Evolutionary conservation across 345 rosid species (phyloP).

Genomic region (Eutrema japonicum): DNA sequence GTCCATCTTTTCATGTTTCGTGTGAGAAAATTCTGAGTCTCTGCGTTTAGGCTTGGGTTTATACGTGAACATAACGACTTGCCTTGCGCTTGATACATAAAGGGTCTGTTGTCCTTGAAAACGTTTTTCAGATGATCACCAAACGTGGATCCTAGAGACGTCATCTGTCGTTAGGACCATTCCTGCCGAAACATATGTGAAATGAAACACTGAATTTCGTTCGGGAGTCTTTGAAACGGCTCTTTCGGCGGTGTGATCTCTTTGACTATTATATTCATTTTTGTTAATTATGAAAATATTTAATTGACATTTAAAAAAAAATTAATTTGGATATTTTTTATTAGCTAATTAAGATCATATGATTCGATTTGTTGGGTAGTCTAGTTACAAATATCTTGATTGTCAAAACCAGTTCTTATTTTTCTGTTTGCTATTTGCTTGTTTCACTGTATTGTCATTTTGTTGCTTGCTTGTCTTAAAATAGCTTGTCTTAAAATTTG

Average conservation of each 20-base stretch:
- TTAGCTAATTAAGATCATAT: neutral
- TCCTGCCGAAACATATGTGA: slow-evolving; percentile 26
- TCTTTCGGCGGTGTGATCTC: slow-evolving; percentile 26
- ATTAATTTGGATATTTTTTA: neutral
- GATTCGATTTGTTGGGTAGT: neutral
- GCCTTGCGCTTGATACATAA: slow-evolving; percentile 8
- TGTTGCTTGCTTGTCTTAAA: neutral
- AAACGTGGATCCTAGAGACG: neutral
- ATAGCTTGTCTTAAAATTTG: no score
- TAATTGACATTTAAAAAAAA: neutral
- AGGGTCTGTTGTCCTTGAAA: slow-evolving; percentile 9
- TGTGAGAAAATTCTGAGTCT: slow-evolving; percentile 9
- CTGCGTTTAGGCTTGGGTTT: neutral
- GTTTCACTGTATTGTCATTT: neutral
- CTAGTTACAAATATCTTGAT: neutral
- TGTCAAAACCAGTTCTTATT: neutral
- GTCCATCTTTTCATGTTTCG: slow-evolving; percentile 10
- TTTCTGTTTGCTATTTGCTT: neutral
- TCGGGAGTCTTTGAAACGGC: neutral
- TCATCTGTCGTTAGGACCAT: slow-evolving; percentile 8
- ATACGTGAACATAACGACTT: slow-evolving; percentile 12
- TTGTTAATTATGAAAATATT: neutral
- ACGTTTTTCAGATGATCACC: slow-evolving; percentile 40
- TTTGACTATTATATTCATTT: slow-evolving; percentile 25
- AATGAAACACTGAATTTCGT: slow-evolving; percentile 28